These are phyloP conservation scores for Yarrowia sp. DNA, from an alignment of 805 yeast species.

Conservation along the genomic window DNA sequence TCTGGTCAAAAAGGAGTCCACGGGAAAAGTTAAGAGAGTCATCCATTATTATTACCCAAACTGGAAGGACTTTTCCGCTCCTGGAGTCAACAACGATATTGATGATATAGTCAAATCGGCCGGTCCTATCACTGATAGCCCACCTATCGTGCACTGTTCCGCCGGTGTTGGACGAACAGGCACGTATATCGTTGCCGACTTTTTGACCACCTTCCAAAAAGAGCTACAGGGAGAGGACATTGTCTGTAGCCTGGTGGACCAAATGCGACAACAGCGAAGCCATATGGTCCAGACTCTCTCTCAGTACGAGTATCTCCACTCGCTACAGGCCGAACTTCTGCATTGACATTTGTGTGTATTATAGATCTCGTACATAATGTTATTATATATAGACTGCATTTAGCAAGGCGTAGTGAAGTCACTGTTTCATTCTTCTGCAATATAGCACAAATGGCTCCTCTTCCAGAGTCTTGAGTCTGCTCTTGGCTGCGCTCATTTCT, in stretches of 20 bases:
- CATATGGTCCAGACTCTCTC: constrained; percentile 54
- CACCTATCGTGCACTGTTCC: constrained; percentile 85
- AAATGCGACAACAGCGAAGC: constrained; percentile 53
- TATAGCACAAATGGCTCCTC: constrained; percentile 11
- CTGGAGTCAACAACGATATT: constrained; percentile 54
- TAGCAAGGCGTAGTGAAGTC: neutral
- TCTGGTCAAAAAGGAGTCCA: constrained; percentile 1
- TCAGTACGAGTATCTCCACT: constrained; percentile 52
- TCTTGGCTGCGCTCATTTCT: neutral
- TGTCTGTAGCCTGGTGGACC: constrained; percentile 47
- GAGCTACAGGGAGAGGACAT: constrained; percentile 43
- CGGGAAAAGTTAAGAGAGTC: constrained; percentile 29
- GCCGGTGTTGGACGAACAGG: constrained; percentile 99
- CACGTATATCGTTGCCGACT: constrained; percentile 77
- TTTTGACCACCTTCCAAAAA: constrained; percentile 54
- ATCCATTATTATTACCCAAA: constrained; percentile 68
- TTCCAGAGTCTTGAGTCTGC: neutral
- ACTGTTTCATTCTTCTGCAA: neutral
- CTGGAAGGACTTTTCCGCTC: constrained; percentile 86
- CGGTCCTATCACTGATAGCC: constrained; percentile 49
- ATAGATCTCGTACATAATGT: constrained; percentile 21
- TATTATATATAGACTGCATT: constrained; percentile 30
- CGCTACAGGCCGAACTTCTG: constrained; percentile 20
- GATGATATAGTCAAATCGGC: constrained; percentile 59
- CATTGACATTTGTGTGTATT: constrained; percentile 11